Evolutionary conservation across 345 rosid species (phyloP).

Genomic region (Clausena lansium): DNA sequence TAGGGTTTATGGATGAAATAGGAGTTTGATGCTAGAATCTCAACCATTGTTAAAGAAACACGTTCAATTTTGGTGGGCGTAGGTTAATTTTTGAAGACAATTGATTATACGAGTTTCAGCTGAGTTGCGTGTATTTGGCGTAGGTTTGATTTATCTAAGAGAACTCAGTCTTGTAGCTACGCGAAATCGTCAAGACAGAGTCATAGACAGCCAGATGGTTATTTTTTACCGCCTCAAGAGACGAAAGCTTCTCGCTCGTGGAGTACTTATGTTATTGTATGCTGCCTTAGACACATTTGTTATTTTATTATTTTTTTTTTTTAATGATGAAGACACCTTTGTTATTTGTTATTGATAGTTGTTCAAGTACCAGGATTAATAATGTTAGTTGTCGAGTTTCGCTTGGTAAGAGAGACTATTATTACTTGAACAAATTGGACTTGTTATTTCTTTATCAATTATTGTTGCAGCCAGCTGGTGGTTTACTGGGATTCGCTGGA

Average conservation of each 20-base stretch:
- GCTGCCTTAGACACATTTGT: conserved; percentile 15
- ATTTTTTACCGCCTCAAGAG: conserved; percentile 31
- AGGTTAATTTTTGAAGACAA: too few relatives aligned
- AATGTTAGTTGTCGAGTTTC: not conserved
- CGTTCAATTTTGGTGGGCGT: not conserved
- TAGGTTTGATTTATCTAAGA: conserved; percentile 46
- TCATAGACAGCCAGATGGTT: conserved; percentile 20
- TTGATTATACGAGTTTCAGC: not conserved
- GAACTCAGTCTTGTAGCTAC: conserved; percentile 51
- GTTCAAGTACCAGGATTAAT: not conserved
- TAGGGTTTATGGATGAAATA: not conserved
- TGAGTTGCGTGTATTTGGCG: conserved; percentile 8
- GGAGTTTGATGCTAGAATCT: not conserved
- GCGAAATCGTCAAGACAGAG: conserved; percentile 41
- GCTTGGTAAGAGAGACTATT: not conserved
- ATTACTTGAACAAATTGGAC: not conserved
- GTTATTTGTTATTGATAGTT: conserved; percentile 6
- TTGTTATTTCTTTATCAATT: not conserved
- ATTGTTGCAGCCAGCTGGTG: conserved; percentile 61
- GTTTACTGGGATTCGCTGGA: conserved; percentile 61
- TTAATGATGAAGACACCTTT: too few relatives aligned
- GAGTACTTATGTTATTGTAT: conserved; percentile 50
- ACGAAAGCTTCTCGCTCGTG: conserved; percentile 40
- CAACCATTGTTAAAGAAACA: not conserved
- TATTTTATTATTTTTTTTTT: too few relatives aligned